Conservation (phyloP, 495 filamentous ascomycete species). For the Lasiosphaeria miniovina region DNA sequence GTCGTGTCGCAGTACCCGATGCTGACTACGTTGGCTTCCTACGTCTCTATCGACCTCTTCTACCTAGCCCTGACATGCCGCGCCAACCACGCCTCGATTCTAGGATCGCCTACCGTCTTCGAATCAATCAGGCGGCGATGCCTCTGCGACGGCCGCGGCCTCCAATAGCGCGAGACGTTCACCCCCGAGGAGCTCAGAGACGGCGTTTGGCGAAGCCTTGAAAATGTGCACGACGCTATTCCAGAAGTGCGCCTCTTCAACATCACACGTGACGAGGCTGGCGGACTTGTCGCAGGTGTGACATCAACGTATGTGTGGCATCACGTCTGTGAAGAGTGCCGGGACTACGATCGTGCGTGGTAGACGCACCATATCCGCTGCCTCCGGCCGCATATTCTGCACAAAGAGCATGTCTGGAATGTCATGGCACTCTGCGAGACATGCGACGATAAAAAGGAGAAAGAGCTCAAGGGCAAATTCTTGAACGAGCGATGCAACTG, state of each 20-base stretch:
- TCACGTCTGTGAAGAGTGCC: conserved; percentile 10
- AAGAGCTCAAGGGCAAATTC: conserved; percentile 1
- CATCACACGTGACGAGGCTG: conserved; percentile 4
- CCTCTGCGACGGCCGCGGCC: conserved; percentile 4
- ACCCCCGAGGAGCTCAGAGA: neutral
- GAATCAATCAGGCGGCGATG: neutral
- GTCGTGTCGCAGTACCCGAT: neutral
- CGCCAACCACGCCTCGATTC: conserved; percentile 4
- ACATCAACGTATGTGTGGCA: too few relatives aligned
- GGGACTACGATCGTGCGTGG: neutral
- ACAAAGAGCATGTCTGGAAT: neutral
- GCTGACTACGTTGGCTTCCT: neutral
- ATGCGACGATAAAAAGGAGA: conserved; percentile 1
- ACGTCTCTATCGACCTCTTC: conserved; percentile 5
- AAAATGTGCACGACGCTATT: neutral
- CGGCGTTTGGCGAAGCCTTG: neutral
- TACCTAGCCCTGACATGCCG: conserved; percentile 3
- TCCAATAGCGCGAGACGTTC: neutral
- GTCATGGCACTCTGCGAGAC: conserved; percentile 1
- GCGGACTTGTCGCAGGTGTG: conserved; percentile 1
- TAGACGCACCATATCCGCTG: neutral
- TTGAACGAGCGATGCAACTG: conserved; percentile 7
- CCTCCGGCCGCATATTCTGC: neutral
- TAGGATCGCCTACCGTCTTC: conserved; percentile 1
- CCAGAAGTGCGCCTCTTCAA: conserved; percentile 10